phyloP scores from a whole-genome alignment of 805 yeast species.

The Candida lessepsii region DNA sequence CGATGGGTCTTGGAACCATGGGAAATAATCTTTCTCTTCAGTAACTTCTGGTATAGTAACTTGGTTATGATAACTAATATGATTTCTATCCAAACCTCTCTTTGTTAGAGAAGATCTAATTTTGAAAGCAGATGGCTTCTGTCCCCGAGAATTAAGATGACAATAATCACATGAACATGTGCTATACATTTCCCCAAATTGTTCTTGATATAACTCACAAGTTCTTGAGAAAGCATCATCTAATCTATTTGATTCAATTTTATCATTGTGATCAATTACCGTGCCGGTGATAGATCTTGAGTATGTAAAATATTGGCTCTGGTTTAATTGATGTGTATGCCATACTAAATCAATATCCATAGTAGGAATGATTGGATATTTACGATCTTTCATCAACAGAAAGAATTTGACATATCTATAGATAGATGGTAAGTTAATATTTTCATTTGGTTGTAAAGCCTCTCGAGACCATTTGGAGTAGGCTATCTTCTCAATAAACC shows the following conservation, averaged over 20 bases:
- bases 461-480: not conserved
- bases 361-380: conserved; percentile 9
- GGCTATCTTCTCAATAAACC: conserved; percentile 21
- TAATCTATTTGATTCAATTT: conserved; percentile 20
- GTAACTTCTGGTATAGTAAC: not conserved
- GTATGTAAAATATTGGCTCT: not conserved
- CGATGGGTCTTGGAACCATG: not conserved
- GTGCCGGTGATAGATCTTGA: conserved; percentile 5
- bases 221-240: conserved; percentile 19
- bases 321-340: conserved; percentile 11
- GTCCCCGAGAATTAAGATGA: too few relatives aligned
- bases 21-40: not conserved
- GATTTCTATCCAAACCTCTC: not conserved
- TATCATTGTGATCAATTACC: conserved; percentile 21
- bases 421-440: conserved; percentile 12
- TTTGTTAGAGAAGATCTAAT: not conserved
- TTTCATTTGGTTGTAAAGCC: not conserved
- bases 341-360: conserved; percentile 10
- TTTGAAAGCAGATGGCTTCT: not conserved
- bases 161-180: conserved; percentile 3
- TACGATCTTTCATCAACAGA: conserved; percentile 6
- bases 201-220: not conserved
- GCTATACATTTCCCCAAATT: not conserved
- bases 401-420: conserved; percentile 21
- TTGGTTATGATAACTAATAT: conserved; percentile 4